Percentiles rank a stretch among this genome's conserved stretches.
Evolutionary conservation across 345 rosid genomes (phyloP).

Genomic region (Salix brachista): DNA sequence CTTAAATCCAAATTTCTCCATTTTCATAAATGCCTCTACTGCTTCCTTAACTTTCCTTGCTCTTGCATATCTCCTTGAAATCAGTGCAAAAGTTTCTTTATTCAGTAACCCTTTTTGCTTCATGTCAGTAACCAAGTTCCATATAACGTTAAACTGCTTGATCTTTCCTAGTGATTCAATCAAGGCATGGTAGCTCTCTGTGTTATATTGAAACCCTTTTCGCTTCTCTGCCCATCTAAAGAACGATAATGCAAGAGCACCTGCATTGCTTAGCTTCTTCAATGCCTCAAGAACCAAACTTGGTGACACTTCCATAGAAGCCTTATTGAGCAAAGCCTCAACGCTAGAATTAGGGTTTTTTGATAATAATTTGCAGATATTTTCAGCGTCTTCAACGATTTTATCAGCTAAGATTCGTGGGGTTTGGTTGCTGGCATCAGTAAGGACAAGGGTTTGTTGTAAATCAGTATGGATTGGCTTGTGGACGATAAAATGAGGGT

Average conservation of each 20-base stretch:
- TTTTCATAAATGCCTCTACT: conserved; percentile 57
- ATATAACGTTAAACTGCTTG: conserved; percentile 65
- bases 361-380: conserved; percentile 49
- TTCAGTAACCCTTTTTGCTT: conserved; percentile 49
- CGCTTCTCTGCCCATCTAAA: conserved; percentile 79
- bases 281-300: conserved; percentile 47
- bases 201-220: conserved; percentile 46
- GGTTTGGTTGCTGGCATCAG: conserved; percentile 15
- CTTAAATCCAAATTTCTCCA: conserved; percentile 67
- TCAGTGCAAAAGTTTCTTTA: conserved; percentile 68
- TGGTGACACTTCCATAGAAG: conserved; percentile 48
- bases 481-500: conserved; percentile 9
- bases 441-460: conserved; percentile 2
- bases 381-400: conserved; percentile 39
- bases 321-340: conserved; percentile 36
- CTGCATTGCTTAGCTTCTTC: conserved; percentile 74
- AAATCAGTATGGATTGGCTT: conserved; percentile 26
- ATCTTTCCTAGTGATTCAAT: conserved; percentile 82
- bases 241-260: conserved; percentile 60
- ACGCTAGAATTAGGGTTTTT: conserved; percentile 23
- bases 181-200: conserved; percentile 62
- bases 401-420: conserved; percentile 15
- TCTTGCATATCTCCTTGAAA: conserved; percentile 70
- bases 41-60: conserved; percentile 72
- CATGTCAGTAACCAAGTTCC: conserved; percentile 69